phyloP scores from a whole-genome alignment of 108 stramenopile genomes.

The Epipyxis sp. region DNA sequence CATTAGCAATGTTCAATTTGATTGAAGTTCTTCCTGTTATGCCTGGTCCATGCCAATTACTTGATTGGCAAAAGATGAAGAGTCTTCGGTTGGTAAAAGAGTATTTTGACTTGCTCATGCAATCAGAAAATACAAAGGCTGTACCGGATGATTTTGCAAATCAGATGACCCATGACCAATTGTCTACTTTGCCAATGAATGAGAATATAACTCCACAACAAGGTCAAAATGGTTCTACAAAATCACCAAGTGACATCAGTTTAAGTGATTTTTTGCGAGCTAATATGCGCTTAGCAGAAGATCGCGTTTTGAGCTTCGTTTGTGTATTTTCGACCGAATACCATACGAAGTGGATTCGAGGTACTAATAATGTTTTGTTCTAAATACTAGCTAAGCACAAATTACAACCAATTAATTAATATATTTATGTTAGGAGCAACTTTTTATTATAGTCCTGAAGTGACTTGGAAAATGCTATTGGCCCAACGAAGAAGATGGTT shows the following conservation, averaged over 20 bases:
- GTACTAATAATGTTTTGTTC: too few species aligned
- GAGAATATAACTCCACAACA: neutral
- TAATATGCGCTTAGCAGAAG: constrained; percentile 17
- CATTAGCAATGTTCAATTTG: constrained; percentile 6
- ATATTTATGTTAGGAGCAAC: too few species aligned
- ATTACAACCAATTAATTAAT: too few species aligned
- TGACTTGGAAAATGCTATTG: neutral
- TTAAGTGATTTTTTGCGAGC: constrained; percentile 3
- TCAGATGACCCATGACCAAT: neutral
- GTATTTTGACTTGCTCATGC: constrained; percentile 3
- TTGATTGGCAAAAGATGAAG: constrained; percentile 17
- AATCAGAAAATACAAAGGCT: neutral
- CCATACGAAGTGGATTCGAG: constrained; percentile 19
- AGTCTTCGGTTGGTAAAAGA: neutral
- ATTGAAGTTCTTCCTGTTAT: constrained; percentile 19
- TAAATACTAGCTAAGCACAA: too few species aligned
- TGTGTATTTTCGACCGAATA: constrained; percentile 16
- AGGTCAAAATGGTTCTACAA: neutral
- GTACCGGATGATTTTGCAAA: neutral
- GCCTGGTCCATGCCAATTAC: constrained; percentile 20
- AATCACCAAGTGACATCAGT: neutral
- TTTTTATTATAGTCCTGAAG: constrained; percentile 4
- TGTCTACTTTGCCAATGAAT: neutral
- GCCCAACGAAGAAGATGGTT: constrained; percentile 11
- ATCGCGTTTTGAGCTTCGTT: neutral